Conservation (phyloP, 768 basidiomycete species). For the Coprinopsis marcescibilis region DNA sequence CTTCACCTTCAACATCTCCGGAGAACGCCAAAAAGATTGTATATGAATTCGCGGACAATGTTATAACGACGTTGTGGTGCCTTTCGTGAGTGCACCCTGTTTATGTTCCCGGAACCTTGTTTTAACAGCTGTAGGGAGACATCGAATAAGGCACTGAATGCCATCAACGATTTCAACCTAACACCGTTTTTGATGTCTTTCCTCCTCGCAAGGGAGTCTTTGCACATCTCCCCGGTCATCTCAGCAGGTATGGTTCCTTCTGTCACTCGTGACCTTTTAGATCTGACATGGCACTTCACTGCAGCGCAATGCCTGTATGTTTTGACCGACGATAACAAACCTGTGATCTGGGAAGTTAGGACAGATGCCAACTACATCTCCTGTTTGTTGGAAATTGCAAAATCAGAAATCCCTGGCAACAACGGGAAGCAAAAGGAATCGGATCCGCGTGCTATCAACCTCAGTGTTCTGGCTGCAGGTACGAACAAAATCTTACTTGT, state of each 20-base stretch:
- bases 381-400: slow-evolving; percentile 60
- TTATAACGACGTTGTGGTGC: slow-evolving; percentile 92
- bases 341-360: slow-evolving; percentile 61
- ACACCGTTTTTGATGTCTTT: slow-evolving; percentile 90
- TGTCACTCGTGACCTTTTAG: neutral
- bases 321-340: slow-evolving; percentile 85
- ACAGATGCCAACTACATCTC: slow-evolving; percentile 54
- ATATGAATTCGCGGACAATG: slow-evolving; percentile 86
- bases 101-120: neutral
- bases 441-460: slow-evolving; percentile 44
- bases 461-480: slow-evolving; percentile 74
- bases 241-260: slow-evolving; percentile 60
- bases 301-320: slow-evolving; percentile 90
- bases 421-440: slow-evolving; percentile 37
- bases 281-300: neutral
- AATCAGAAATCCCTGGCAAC: slow-evolving; percentile 24
- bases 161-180: slow-evolving; percentile 76
- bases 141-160: slow-evolving; percentile 85
- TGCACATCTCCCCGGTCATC: slow-evolving; percentile 67
- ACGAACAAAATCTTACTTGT: neutral
- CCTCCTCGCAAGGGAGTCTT: slow-evolving; percentile 58
- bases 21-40: slow-evolving; percentile 71
- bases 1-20: slow-evolving; percentile 52
- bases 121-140: slow-evolving; percentile 62
- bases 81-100: slow-evolving; percentile 64